phyloP scores from a whole-genome alignment of 2,329 filamentous ascomycete genomes.

The Colletotrichum caudatum region DNA sequence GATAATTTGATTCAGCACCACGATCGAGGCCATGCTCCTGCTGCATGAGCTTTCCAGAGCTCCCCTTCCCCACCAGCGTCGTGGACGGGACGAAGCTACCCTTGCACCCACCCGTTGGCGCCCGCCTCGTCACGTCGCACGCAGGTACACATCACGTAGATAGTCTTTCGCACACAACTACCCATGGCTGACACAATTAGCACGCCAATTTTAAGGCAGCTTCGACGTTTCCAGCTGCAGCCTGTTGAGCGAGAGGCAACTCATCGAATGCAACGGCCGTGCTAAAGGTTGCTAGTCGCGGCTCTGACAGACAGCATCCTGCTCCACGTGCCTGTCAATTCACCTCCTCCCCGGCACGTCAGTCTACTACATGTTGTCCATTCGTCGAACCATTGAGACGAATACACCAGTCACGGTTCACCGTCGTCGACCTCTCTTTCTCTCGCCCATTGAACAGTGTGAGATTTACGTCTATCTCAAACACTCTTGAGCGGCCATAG shows the following conservation, averaged over 20 bases:
- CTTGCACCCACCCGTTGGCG: conserved; percentile 1
- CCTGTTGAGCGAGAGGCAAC: neutral
- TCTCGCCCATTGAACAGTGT: neutral
- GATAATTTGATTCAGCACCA: conserved; percentile 14
- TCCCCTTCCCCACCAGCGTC: neutral
- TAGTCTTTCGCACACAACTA: conserved; percentile 3
- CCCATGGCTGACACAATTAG: conserved; percentile 7
- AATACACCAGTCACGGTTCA: no score
- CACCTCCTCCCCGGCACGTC: neutral
- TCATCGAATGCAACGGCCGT: conserved; percentile 10
- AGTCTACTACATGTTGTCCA: neutral
- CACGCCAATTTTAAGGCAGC: neutral
- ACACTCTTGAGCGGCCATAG: neutral
- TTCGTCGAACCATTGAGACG: neutral
- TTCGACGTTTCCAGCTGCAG: neutral
- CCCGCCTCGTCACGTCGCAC: conserved; percentile 11
- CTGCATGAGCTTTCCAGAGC: neutral
- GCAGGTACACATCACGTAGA: neutral
- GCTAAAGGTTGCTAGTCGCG: conserved; percentile 21
- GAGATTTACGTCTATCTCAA: neutral
- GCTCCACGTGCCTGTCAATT: neutral
- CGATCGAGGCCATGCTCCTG: conserved; percentile 12
- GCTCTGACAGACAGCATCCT: conserved; percentile 15
- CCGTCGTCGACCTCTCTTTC: neutral
- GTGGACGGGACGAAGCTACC: conserved; percentile 7